Conservation (phyloP, 495 filamentous ascomycete genomes). For the Aspergillus carlsbadensis region DNA sequence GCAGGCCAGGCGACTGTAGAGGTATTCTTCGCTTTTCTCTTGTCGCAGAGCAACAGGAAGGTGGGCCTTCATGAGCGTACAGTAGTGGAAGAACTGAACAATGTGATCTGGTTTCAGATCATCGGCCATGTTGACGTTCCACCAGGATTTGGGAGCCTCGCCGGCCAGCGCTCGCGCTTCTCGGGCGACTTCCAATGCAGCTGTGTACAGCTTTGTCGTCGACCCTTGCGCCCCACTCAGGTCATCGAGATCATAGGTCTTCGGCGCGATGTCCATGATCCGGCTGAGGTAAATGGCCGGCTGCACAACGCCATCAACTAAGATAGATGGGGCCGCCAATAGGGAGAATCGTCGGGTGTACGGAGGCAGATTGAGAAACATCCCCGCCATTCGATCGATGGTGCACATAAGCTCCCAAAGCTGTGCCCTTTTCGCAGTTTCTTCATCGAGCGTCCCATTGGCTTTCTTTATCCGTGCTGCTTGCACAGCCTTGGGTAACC, state of each 20-base stretch:
- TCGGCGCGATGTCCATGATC: slow-evolving; percentile 24
- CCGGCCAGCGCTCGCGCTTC: slow-evolving; percentile 25
- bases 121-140: slow-evolving; percentile 9
- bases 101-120: slow-evolving; percentile 20
- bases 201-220: slow-evolving; percentile 14
- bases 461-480: slow-evolving; percentile 8
- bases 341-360: slow-evolving; percentile 21
- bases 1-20: slow-evolving; percentile 25
- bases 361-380: slow-evolving; percentile 30
- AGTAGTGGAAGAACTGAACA: slow-evolving; percentile 31
- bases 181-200: slow-evolving; percentile 18
- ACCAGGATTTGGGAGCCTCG: slow-evolving; percentile 26
- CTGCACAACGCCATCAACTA: slow-evolving; percentile 26
- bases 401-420: slow-evolving; percentile 31
- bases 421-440: slow-evolving; percentile 11
- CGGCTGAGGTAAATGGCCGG: slow-evolving; percentile 20
- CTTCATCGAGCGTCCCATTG: slow-evolving; percentile 1
- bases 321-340: slow-evolving; percentile 5
- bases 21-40: slow-evolving; percentile 15
- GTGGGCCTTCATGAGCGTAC: slow-evolving; percentile 26
- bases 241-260: slow-evolving; percentile 29
- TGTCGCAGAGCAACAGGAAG: slow-evolving; percentile 29
- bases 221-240: slow-evolving; percentile 8
- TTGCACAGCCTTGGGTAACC: slow-evolving; percentile 20
- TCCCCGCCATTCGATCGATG: slow-evolving; percentile 26